These are phyloP conservation scores for Dactylellina haptotyla DNA, from an alignment of 2,329 filamentous ascomycete species.

Conservation along the genomic window DNA sequence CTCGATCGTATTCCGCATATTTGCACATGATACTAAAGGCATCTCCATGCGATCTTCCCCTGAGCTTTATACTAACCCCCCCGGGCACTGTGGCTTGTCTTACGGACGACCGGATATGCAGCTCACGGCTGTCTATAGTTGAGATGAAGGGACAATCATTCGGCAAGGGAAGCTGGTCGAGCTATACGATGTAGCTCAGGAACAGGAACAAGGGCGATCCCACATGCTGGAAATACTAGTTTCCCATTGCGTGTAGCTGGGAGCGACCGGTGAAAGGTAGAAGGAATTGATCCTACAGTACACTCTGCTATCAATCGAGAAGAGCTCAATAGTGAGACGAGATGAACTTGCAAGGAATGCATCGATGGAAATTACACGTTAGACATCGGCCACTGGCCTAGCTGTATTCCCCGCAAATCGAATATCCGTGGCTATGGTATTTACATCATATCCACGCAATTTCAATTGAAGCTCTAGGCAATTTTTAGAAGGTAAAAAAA, in stretches of 20 bases:
- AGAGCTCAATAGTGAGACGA: too few relatives aligned
- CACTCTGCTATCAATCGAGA: background rate
- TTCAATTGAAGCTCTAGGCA: background rate
- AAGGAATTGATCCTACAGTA: background rate
- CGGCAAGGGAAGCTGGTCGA: background rate
- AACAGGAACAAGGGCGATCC: conserved; percentile 28
- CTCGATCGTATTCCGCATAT: background rate
- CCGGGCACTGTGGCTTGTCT: conserved; percentile 4
- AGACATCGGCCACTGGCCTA: too few relatives aligned
- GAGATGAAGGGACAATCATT: conserved; percentile 8
- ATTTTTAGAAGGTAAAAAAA: background rate
- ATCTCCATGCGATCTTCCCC: background rate
- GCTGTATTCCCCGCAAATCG: background rate
- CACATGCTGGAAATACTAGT: conserved; percentile 22
- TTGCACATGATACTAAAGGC: conserved; percentile 23
- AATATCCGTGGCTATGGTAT: conserved; percentile 14
- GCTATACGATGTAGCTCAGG: conserved; percentile 14
- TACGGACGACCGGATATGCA: conserved; percentile 48
- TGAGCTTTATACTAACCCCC: background rate
- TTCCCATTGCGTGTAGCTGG: background rate
- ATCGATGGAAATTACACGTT: too few relatives aligned
- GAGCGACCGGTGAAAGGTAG: background rate
- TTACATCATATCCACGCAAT: conserved; percentile 1
- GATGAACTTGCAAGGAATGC: too few relatives aligned
- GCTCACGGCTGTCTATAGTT: background rate